Evolutionary conservation across 768 basidiomycete genomes (phyloP).

Genomic region (Panaeolus papilionaceus): DNA sequence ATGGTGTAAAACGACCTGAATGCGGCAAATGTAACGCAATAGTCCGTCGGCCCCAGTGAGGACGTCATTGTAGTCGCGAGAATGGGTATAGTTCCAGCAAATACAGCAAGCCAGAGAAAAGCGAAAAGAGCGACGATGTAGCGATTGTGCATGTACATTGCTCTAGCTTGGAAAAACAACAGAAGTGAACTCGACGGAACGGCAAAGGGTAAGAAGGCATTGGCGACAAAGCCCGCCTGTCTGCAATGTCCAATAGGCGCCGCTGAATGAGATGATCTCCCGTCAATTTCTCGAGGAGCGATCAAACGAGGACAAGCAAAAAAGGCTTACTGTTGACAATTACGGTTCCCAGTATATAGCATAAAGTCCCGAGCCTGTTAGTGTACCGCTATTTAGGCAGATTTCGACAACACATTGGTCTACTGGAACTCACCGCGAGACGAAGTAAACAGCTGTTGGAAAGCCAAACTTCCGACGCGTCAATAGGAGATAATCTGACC

Average conservation of each 20-base stretch:
- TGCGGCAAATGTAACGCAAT: not conserved
- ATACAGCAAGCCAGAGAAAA: conserved; percentile 20
- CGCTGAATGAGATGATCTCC: conserved; percentile 13
- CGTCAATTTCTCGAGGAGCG: not conserved
- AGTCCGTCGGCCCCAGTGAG: not conserved
- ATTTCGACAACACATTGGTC: too few relatives aligned
- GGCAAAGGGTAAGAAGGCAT: conserved; percentile 17
- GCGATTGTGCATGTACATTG: conserved; percentile 23
- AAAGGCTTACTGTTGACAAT: conserved; percentile 21
- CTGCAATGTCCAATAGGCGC: conserved; percentile 26
- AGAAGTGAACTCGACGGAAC: conserved; percentile 20
- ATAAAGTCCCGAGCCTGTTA: not conserved
- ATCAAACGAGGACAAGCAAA: not conserved
- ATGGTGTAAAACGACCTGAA: not conserved
- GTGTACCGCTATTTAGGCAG: not conserved
- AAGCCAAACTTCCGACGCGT: conserved; percentile 21
- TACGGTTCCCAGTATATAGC: conserved; percentile 18
- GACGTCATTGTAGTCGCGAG: not conserved
- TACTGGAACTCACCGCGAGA: conserved; percentile 24
- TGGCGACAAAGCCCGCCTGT: not conserved
- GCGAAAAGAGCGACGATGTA: conserved; percentile 17
- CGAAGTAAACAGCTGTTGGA: conserved; percentile 31
- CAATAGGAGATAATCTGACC: conserved; percentile 27
- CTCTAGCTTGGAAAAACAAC: conserved; percentile 24
- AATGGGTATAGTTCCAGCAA: conserved; percentile 6